Evolutionary conservation across 345 rosid genomes (phyloP).

Genomic region (Gossypium thurberi): DNA sequence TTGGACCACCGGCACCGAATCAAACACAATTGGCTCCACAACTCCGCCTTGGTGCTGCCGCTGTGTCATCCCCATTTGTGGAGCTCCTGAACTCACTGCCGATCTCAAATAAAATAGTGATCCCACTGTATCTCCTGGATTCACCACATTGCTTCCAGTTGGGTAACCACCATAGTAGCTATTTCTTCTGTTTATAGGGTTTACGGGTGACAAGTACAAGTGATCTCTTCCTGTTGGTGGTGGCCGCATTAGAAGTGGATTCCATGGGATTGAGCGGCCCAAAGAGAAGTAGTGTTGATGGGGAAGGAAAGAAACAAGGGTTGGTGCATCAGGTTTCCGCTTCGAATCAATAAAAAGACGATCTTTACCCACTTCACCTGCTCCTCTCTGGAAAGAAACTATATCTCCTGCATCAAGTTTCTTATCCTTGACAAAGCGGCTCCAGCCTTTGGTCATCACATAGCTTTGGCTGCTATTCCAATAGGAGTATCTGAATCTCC

Average conservation of each 20-base stretch:
- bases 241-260: constrained; percentile 37
- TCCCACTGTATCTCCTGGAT: constrained; percentile 19
- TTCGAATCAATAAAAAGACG: constrained; percentile 65
- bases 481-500: constrained; percentile 73
- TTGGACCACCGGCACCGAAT: constrained; percentile 58
- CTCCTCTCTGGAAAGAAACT: constrained; percentile 64
- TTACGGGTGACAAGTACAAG: constrained; percentile 13
- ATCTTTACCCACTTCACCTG: constrained; percentile 41
- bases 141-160: constrained; percentile 19
- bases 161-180: constrained; percentile 20
- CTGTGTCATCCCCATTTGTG: constrained; percentile 26
- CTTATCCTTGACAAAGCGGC: constrained; percentile 74
- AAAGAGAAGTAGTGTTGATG: constrained; percentile 25
- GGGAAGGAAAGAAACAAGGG: constrained; percentile 10
- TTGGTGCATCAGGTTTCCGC: constrained; percentile 40
- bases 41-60: constrained; percentile 20
- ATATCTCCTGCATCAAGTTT: constrained; percentile 72
- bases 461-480: constrained; percentile 84
- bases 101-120: constrained; percentile 31
- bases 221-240: constrained; percentile 20
- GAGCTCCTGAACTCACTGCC: constrained; percentile 1
- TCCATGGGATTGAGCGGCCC: constrained; percentile 34
- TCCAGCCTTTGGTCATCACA: constrained; percentile 84
- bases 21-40: constrained; percentile 28
- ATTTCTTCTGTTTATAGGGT: constrained; percentile 18